phyloP scores from a whole-genome alignment of 495 filamentous ascomycete species.

The Cetradonia linearis region DNA sequence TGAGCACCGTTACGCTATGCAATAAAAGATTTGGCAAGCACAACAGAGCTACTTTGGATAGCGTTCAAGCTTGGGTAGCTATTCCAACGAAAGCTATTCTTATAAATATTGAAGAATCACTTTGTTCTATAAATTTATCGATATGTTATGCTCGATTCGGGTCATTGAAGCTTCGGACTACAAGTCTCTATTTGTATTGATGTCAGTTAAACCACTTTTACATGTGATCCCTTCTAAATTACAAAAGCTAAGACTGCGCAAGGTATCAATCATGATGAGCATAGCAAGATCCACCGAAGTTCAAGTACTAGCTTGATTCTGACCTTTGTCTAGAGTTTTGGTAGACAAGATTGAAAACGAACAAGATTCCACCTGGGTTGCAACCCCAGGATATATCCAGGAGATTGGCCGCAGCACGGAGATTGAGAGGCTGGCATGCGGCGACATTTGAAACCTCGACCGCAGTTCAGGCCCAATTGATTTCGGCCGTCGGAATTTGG shows the following conservation, averaged over 20 bases:
- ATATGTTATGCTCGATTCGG: too few relatives aligned
- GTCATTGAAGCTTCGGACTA: too few relatives aligned
- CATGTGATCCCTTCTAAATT: neutral
- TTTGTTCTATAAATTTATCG: too few relatives aligned
- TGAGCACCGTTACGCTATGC: too few relatives aligned
- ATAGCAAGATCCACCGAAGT: constrained; percentile 6
- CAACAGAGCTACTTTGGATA: too few relatives aligned
- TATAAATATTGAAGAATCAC: too few relatives aligned
- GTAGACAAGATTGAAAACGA: constrained; percentile 11
- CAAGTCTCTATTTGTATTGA: neutral
- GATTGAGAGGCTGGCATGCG: neutral
- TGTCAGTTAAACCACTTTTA: neutral
- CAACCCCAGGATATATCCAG: constrained; percentile 21
- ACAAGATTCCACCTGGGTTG: constrained; percentile 10
- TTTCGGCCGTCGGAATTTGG: constrained; percentile 27
- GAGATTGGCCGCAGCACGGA: constrained; percentile 12
- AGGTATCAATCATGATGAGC: constrained; percentile 4
- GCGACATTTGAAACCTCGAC: neutral
- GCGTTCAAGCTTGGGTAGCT: too few relatives aligned
- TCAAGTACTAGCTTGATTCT: constrained; percentile 11
- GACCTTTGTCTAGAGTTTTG: constrained; percentile 7
- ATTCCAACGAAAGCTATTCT: too few relatives aligned
- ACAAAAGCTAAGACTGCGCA: constrained; percentile 4
- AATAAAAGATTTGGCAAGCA: too few relatives aligned
- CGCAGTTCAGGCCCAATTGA: constrained; percentile 20